Base-by-base conservation (phyloP, 2,329 filamentous ascomycete species). In the Teratosphaeriaceae sp. region DNA sequence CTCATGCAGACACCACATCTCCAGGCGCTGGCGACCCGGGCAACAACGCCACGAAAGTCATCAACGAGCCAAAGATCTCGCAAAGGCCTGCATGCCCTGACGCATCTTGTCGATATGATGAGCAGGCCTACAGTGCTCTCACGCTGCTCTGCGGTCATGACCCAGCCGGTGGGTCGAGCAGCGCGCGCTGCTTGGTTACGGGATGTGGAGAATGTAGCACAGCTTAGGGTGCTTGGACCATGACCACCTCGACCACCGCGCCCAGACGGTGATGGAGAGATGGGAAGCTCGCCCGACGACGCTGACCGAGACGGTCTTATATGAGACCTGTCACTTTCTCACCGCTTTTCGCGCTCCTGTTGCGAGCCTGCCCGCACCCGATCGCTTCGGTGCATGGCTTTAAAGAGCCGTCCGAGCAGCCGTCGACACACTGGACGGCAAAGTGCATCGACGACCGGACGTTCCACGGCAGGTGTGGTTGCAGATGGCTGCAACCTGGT, bases 241-340 rank as follows among this genome's bases (percentile, higher is more conserved):
- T 29, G n/a, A n/a, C n/a, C n/a, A n/a, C n/a, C n/a, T n/a, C n/a
- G n/a, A n/a, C n/a, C 12, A 31, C 16, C 16, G 31, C 12, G 13
- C 24, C 31, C 11, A 31, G 40, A 27, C n/a, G 20, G 8, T 16
- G 38, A 26, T 12, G 18, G 16, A 8, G 21, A 38, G 9, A 3
- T 5, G 11, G 22, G 13, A 29, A 26, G 26, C 12, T 16, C 33
- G 18, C 19, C 29, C 8, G 39, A 41, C 18, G 34, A 27, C n/a
- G 27, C 40, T 23, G 35, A 34, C 18, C 9, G 30, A 19, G 47
- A 18, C 18, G 18, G 9, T 34, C 31, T 34, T 51, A 48, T 51
- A 55, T 53, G 47, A n/a, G n/a, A 56, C 46, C 38, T 45, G 44
- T 56, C 51, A 52, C 44, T 48, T 54, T 54, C 42, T 38, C 42